A percentile compares a stretch with the other conserved stretches of the same genome.
phyloP scores from a whole-genome alignment of 1,139 yeast genomes.

The Nakaseomyces uthaithaninus region DNA sequence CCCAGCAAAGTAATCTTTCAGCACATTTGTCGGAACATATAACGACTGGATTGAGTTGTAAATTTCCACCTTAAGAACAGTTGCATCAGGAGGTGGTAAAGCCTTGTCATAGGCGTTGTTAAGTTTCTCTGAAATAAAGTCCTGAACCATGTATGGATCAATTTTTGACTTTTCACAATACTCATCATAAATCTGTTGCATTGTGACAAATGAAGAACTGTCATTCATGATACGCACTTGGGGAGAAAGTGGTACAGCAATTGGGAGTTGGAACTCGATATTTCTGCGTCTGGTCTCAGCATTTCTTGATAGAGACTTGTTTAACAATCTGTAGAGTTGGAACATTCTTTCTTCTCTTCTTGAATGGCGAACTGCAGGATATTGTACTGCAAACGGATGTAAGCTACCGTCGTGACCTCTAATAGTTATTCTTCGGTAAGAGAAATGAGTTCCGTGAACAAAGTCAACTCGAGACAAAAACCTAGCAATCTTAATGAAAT shows the following conservation, averaged over 20 bases:
- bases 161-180: slow-evolving; percentile 68
- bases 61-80: slow-evolving; percentile 84
- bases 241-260: slow-evolving; percentile 90
- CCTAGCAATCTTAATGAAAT: slow-evolving; percentile 86
- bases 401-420: slow-evolving; percentile 90
- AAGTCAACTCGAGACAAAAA: slow-evolving; percentile 84
- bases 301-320: slow-evolving; percentile 68
- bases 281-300: slow-evolving; percentile 85
- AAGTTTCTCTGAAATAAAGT: slow-evolving; percentile 76
- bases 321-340: slow-evolving; percentile 83
- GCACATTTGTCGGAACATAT: slow-evolving; percentile 76
- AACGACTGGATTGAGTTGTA: slow-evolving; percentile 81
- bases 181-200: slow-evolving; percentile 84
- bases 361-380: slow-evolving; percentile 96
- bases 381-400: slow-evolving; percentile 92
- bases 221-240: slow-evolving; percentile 89
- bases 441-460: slow-evolving; percentile 86
- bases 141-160: slow-evolving; percentile 83
- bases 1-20: slow-evolving; percentile 59
- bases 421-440: slow-evolving; percentile 80
- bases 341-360: slow-evolving; percentile 92
- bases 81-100: slow-evolving; percentile 83
- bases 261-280: slow-evolving; percentile 78
- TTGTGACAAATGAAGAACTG: slow-evolving; percentile 64
- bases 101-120: slow-evolving; percentile 92